These are phyloP conservation scores for Fusarium sp. DNA, from an alignment of 2,329 filamentous ascomycete genomes.

Conservation along the genomic window DNA sequence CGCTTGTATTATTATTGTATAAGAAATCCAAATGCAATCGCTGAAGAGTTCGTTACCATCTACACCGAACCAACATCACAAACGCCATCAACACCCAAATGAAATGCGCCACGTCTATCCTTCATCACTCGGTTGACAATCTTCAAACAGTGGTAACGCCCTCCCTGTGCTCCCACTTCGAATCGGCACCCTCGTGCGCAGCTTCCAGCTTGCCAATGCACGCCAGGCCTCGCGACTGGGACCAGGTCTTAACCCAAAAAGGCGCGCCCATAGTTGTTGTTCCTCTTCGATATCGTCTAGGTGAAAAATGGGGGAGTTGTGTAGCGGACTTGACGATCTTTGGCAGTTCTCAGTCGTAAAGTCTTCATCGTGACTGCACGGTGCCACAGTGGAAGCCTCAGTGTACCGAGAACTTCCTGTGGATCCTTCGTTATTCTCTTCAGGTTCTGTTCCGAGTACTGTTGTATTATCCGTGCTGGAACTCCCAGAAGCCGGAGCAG, in stretches of 20 bases:
- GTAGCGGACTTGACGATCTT: not conserved
- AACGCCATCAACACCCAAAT: slow-evolving; percentile 19
- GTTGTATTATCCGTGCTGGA: not conserved
- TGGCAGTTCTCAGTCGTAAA: not conserved
- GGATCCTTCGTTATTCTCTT: not conserved
- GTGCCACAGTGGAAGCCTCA: not conserved
- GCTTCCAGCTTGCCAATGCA: not conserved
- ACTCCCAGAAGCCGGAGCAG: not conserved
- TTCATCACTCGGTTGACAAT: not conserved
- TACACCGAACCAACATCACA: slow-evolving; percentile 24
- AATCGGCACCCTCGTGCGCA: not conserved
- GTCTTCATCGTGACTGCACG: not conserved
- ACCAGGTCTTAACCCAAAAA: not conserved
- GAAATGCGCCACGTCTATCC: slow-evolving; percentile 22
- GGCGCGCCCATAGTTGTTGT: not conserved
- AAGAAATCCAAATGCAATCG: slow-evolving; percentile 6
- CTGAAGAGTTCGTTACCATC: slow-evolving; percentile 21
- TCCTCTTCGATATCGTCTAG: not conserved
- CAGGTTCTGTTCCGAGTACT: not conserved
- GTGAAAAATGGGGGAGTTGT: not conserved
- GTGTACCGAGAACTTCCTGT: not conserved
- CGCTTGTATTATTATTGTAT: slow-evolving; percentile 17
- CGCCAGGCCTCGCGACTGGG: not conserved
- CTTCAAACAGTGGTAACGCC: not conserved
- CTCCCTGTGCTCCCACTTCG: not conserved